Base-by-base conservation (phyloP, 2,329 filamentous ascomycete species). In the Fusarium sp. region DNA sequence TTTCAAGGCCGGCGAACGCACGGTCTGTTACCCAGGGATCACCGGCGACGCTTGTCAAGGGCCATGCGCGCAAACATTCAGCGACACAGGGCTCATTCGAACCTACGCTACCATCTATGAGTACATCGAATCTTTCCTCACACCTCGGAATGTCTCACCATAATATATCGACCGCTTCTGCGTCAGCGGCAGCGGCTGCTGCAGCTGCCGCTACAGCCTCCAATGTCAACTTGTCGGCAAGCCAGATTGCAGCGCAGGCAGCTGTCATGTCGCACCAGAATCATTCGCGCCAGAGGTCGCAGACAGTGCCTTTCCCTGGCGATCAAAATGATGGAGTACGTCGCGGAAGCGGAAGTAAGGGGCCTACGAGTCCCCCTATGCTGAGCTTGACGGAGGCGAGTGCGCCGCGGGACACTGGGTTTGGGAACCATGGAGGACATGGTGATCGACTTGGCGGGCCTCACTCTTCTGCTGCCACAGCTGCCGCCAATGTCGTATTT, bases 181-280 rank as follows among this genome's bases (percentile, higher is more conserved):
- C 68, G 11, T 67, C 74, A 17, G 68, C 72, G 8, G 73, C 73
- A 4, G 74, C 74, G 1, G 75, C 75, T 1, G 75, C 75, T 4
- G 75, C 75, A 4, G 76, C 72, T 17, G 78, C 80, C 76, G 90
- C 81, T 81, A 82, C 82, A 46, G 79, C 80, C 22, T 75, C 76
- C 77, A 45, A 79, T 77, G 46, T 72, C 17, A 80, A 84, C 31
- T 81, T 89, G 68, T 86, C 87, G 4, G 90, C 92, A n/a, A 94
- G 92, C 80, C 91, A 94, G 80, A 94, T 94, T 71, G 93, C 93
- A 42, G 93, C 93, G 22, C 93, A 94, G 81, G 90, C 93, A 14
- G 93, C 93, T 61, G 90, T 92, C 77, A 90, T 93, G 83, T 88
- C 89, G 38, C 88, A 91, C 76, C 86, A 88, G 76, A 84, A 85